These are phyloP conservation scores for Yarrowia bubula DNA, from an alignment of 805 yeast genomes.

Conservation along the genomic window DNA sequence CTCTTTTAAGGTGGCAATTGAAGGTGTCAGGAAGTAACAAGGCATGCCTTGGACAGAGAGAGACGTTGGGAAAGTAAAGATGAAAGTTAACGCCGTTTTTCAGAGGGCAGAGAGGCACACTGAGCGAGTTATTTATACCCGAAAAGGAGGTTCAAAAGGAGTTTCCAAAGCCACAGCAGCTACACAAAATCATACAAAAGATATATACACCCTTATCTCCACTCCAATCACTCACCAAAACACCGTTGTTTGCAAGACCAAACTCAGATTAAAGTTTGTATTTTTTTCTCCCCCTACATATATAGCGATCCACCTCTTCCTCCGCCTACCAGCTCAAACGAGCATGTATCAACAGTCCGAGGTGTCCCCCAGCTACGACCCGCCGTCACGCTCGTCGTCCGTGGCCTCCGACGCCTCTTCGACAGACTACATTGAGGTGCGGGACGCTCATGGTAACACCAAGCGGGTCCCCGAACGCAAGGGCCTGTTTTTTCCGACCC, in stretches of 20 bases:
- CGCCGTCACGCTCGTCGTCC: background rate
- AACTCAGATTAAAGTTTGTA: background rate
- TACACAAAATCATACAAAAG: background rate
- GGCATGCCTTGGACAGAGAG: background rate
- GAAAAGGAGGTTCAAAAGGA: background rate
- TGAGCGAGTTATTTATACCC: background rate
- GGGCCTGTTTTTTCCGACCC: conserved; percentile 8
- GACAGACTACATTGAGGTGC: conserved; percentile 18
- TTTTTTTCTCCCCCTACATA: conserved; percentile 25
- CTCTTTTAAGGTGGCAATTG: no score
- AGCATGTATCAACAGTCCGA: conserved; percentile 19
- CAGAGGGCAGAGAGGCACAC: no score
- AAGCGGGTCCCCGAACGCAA: conserved; percentile 11
- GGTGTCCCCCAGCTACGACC: background rate
- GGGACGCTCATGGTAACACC: conserved; percentile 18
- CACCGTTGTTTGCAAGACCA: no score
- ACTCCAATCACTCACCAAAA: background rate
- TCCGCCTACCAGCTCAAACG: background rate
- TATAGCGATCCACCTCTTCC: conserved; percentile 4
- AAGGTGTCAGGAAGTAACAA: no score
- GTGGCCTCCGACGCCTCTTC: conserved; percentile 4
- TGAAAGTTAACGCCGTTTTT: conserved; percentile 13
- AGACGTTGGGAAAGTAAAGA: conserved; percentile 1
- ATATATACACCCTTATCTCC: background rate
- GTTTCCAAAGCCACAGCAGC: background rate